Base-by-base conservation (phyloP, 345 rosid genomes). In the Dipteronia sinensis region DNA sequence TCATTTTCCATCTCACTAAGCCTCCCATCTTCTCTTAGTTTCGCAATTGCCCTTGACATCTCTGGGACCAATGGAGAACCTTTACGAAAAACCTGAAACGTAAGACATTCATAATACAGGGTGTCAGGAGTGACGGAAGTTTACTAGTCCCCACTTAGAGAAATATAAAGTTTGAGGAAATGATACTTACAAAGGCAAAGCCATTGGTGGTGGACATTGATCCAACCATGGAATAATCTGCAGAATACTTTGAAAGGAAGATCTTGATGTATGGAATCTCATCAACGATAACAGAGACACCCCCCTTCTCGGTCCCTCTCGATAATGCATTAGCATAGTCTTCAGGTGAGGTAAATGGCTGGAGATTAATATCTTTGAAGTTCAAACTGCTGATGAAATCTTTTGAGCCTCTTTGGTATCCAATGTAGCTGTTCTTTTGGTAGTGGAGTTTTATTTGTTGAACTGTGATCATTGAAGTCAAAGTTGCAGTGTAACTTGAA, bases 141-240 rank as follows among this genome's bases (percentile, higher is more conserved):
- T 31, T 31, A 31, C 5, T 31, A 31, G 3, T 29, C 34, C 3
- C 3, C 34, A 29, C 34, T 29, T 29, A 29, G 34, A 29, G 34
- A 29, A 29, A 29, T 29, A 29, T 29, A 2, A 29, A 29, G 2
- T 1, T 29, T 29, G 34, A 29, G 34, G 34, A 29, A 29, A 29
- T 29, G 34, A 29, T 29, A 29, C 88, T 82, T 44, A 84, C 90
- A 82, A 85, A 84, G 53, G 84, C 89, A 75, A 88, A 88, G 27
- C 90, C 87, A 22, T 74, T 83, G 34, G 87, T 79, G 23, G 34
- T 74, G 25, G 72, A 53, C 4, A 7, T 47, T 22, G 80, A 76
- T 10, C 77, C 83, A 20, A 82, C 75, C 78, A 79, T 73, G 49
- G 77, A 59, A 59, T 81, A 86, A 47, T 72, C 49, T 0, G 72